Base-by-base conservation (phyloP, 2,329 filamentous ascomycete genomes). In the Pseudocercospora vitis region DNA sequence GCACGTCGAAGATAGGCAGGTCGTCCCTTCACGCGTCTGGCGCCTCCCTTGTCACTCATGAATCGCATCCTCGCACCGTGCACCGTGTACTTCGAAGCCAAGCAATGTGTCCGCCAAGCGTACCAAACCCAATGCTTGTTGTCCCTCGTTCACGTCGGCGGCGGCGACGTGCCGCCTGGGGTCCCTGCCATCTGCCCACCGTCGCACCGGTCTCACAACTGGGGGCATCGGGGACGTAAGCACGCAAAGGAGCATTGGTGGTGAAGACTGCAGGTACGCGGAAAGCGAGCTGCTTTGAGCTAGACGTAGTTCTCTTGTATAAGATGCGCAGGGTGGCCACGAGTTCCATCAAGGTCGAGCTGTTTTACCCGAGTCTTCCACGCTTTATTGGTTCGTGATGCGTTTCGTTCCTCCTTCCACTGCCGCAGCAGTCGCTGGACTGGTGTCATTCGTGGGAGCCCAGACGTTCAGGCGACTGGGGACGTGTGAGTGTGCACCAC, bases 401-500 rank as follows among this genome's bases (percentile, higher is more conserved):
- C 42, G 31, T 40, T 40, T 54, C 39, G 45, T 50, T 42, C 49
- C 37, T 46, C 45, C 52, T 32, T 50, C 52, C 32, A 47, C 46
- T 31, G 53, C n/a, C n/a, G n/a, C 52, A 31, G 51, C 52, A 28
- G 51, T 44, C 33, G 37, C 49, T 37, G 48, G 42, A 48, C 46
- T 46, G 46, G 39, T 50, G 23, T 53, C 50, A 21, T 3, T 57
- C n/a, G 55, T 54, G 11, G 57, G 68, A 48, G 78, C 78, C 29
- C 78, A 81, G 67, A 78, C 77, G 11, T 81, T 77, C 65, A 78
- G 80, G 63, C 74, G 81, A 52, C 71, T 83, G 16, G 81, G 80
- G 60, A 74, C 77, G 49, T 83, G 81, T 64, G 33, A 47, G 48
- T 37, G 33, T 16, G 18, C 18, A 9, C 16, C 1, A 23, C 28